Evolutionary conservation across 2,329 filamentous ascomycete species (phyloP), one percentile per base, ranked within the genome.

Genomic region (Claviceps arundinis): DNA sequence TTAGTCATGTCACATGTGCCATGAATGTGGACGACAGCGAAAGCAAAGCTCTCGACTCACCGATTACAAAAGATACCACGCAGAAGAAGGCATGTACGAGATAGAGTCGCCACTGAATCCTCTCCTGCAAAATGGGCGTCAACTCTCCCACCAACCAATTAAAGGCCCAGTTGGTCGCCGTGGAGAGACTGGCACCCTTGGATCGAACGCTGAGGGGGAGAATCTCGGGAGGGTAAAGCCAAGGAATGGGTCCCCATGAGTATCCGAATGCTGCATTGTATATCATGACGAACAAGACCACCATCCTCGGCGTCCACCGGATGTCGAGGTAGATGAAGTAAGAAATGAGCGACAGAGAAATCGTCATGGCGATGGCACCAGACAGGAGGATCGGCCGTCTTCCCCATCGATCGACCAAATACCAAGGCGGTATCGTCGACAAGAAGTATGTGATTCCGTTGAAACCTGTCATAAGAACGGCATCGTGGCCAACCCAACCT

Each of bases 171-270:
- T 98, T 98, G 37, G 90, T 84, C 17, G 93, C 93, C 1, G 93
- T 97, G 55, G 91, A 96, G 65, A 98, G 70, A 77, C 89, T 95
- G 51, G 93, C 91, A 55, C 93, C 93, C 75, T 97, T 97, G 55
- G 91, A 95, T 62, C 93, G 84, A 65, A 97, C 96, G 73, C 89
- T 96, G 55, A 98, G 75, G 4, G 93, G 93, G 44, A 98, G 76
- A 56, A 98, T 98, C 75, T 98, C 93, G n/a, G 93, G 93, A 14
- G 93, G 93, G 67, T 97, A 97, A 16, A 98, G 74, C 93, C 93
- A 98, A 8, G 93, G 93, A 56, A 98, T 95, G 1, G 93, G 93
- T 17, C 93, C 93, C 93, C 93, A 98, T 16, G 78, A 81, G 64
- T 90, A 95, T 47, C 93, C 93, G 66, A 97, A 98, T 7, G 93